phyloP scores from a whole-genome alignment of 495 filamentous ascomycete genomes.

The Podospora tetraspora region DNA sequence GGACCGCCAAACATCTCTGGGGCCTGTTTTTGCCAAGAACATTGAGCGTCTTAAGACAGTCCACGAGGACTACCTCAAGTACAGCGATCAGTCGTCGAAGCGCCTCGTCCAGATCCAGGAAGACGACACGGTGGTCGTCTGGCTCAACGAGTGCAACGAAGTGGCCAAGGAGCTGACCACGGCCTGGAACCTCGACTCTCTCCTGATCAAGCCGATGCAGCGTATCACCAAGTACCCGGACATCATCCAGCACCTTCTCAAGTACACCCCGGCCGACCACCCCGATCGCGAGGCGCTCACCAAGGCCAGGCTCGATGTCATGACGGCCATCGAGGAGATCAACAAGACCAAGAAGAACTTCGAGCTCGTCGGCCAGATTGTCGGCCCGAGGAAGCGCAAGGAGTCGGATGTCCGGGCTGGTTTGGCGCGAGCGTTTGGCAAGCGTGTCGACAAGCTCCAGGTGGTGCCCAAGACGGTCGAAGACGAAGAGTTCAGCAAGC shows the following conservation, averaged over 20 bases:
- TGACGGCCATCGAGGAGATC: conserved; percentile 71
- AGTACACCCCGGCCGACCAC: conserved; percentile 73
- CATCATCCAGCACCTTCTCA: conserved; percentile 68
- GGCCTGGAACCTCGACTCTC: conserved; percentile 89
- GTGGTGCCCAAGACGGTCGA: conserved; percentile 64
- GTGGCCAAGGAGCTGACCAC: conserved; percentile 82
- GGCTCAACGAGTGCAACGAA: conserved; percentile 85
- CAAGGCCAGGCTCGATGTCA: conserved; percentile 57
- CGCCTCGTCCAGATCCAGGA: conserved; percentile 67
- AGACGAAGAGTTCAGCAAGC: conserved; percentile 69
- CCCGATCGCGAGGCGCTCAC: conserved; percentile 69
- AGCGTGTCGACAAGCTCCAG: conserved; percentile 69
- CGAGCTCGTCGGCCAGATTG: conserved; percentile 81
- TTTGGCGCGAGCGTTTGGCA: conserved; percentile 79
- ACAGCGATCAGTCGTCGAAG: conserved; percentile 77
- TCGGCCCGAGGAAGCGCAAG: conserved; percentile 72
- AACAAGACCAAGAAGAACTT: conserved; percentile 90
- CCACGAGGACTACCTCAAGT: conserved; percentile 80
- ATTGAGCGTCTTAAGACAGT: conserved; percentile 75
- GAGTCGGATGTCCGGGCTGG: conserved; percentile 81
- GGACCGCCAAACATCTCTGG: conserved; percentile 70
- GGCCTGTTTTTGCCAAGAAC: conserved; percentile 68
- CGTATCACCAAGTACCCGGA: conserved; percentile 88
- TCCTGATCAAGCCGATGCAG: conserved; percentile 94
- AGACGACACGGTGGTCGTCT: conserved; percentile 72